phyloP scores from a whole-genome alignment of 1,284 basidiomycete genomes.

The Leccinum ponderosum region DNA sequence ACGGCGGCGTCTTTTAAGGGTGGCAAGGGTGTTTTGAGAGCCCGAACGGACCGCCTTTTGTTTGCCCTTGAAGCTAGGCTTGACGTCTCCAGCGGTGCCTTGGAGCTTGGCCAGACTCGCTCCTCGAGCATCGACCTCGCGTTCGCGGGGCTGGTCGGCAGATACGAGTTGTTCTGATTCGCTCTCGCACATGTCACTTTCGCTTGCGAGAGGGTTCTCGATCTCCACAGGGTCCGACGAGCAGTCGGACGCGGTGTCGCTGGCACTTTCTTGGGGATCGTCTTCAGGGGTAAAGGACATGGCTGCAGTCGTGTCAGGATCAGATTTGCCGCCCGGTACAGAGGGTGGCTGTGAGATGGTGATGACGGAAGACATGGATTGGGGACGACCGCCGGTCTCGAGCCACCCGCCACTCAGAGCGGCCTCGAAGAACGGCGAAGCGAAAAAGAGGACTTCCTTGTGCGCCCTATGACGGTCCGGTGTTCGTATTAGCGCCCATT shows the following conservation, averaged over 20 bases:
- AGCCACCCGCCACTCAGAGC: constrained; percentile 80
- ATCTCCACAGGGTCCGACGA: constrained; percentile 38
- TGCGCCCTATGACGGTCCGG: constrained; percentile 59
- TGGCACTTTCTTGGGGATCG: constrained; percentile 38
- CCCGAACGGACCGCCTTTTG: constrained; percentile 20
- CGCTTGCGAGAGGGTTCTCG: constrained; percentile 24
- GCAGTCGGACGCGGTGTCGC: constrained; percentile 31
- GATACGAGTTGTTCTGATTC: constrained; percentile 37
- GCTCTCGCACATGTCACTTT: constrained; percentile 37
- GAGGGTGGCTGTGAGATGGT: constrained; percentile 75
- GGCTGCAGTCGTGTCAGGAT: constrained; percentile 44
- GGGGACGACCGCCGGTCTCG: constrained; percentile 69
- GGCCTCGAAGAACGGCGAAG: constrained; percentile 85
- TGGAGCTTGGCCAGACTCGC: constrained; percentile 52
- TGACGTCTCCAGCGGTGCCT: constrained; percentile 14
- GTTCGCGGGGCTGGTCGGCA: constrained; percentile 8
- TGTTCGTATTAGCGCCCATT: constrained; percentile 1
- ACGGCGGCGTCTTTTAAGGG: constrained; percentile 41
- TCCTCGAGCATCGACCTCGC: constrained; percentile 39
- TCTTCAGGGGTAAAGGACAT: constrained; percentile 61
- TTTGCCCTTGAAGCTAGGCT: constrained; percentile 17
- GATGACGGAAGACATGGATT: constrained; percentile 76
- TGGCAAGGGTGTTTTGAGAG: constrained; percentile 39
- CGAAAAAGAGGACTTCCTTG: constrained; percentile 82
- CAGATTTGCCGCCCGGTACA: constrained; percentile 47